Evolutionary conservation across 208 protist genomes (phyloP).

Genomic region (Leishmania mexicana): DNA sequence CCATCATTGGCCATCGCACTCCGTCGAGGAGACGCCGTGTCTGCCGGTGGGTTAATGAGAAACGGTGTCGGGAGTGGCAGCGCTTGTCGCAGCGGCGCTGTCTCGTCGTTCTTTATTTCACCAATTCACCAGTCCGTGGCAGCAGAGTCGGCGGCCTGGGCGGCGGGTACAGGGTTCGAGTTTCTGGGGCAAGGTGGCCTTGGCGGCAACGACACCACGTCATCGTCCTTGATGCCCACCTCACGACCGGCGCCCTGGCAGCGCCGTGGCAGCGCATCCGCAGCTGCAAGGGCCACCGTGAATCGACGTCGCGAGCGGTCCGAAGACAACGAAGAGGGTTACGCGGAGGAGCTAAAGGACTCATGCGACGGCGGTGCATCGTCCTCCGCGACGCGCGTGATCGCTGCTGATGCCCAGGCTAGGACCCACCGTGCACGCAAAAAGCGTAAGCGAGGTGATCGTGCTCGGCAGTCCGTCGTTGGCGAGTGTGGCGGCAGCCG

Average conservation of each 20-base stretch:
- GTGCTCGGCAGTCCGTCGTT: slow-evolving; percentile 18
- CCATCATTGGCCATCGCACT: not conserved
- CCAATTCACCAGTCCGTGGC: slow-evolving; percentile 78
- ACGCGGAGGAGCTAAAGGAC: not conserved
- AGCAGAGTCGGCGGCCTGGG: slow-evolving; percentile 49
- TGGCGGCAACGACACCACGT: not conserved
- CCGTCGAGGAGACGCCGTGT: slow-evolving; percentile 5
- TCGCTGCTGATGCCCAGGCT: not conserved
- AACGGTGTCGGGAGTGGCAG: not conserved
- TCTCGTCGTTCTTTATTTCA: slow-evolving; percentile 76
- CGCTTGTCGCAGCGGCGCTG: not conserved
- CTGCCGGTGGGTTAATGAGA: not conserved
- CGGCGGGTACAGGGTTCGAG: slow-evolving; percentile 14
- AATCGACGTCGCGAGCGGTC: slow-evolving; percentile 18
- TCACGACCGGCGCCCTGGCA: not conserved
- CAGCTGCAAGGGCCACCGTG: not conserved
- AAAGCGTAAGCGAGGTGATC: slow-evolving; percentile 32
- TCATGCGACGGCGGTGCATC: not conserved
- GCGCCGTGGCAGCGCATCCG: not conserved
- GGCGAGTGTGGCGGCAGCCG: slow-evolving; percentile 54
- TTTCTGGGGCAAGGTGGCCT: slow-evolving; percentile 72
- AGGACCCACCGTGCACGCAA: slow-evolving; percentile 6
- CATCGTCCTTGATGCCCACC: not conserved
- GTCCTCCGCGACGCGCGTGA: not conserved
- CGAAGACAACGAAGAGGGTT: slow-evolving; percentile 9